phyloP scores from a whole-genome alignment of 1,284 basidiomycete species.

The Austroboletus niveus region DNA sequence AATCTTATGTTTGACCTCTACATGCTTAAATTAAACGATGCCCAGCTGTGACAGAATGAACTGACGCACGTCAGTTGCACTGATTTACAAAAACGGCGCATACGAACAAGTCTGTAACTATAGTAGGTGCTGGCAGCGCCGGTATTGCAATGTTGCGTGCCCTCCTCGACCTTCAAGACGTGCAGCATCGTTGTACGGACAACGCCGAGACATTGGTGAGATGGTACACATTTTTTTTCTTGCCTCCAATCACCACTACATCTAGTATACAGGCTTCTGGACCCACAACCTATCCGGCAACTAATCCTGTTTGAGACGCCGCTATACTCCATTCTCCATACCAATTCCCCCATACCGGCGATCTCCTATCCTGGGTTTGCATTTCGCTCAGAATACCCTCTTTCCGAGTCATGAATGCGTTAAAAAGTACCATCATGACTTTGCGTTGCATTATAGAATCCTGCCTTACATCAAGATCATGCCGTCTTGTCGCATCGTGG shows the following conservation, averaged over 20 bases:
- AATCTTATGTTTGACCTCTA: too few relatives aligned
- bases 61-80: too few relatives aligned
- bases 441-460: constrained; percentile 41
- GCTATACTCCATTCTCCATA: constrained; percentile 50
- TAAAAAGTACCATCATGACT: constrained; percentile 45
- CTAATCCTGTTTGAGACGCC: constrained; percentile 53
- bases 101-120: too few relatives aligned
- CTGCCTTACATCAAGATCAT: constrained; percentile 40
- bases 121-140: too few relatives aligned
- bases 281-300: constrained; percentile 39
- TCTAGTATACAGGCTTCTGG: constrained; percentile 38
- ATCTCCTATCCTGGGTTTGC: constrained; percentile 57
- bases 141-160: too few relatives aligned
- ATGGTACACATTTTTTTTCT: constrained; percentile 34
- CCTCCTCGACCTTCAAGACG: too few relatives aligned
- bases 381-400: constrained; percentile 45
- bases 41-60: too few relatives aligned
- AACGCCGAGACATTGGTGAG: constrained; percentile 42
- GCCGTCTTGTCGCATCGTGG: constrained; percentile 46
- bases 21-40: too few relatives aligned
- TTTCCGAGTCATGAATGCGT: constrained; percentile 49
- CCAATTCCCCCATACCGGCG: constrained; percentile 54
- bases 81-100: too few relatives aligned
- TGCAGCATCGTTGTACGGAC: too few relatives aligned
- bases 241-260: neutral